Conservation (phyloP, 495 filamentous ascomycete genomes). For the Chaetomium fimeti region DNA sequence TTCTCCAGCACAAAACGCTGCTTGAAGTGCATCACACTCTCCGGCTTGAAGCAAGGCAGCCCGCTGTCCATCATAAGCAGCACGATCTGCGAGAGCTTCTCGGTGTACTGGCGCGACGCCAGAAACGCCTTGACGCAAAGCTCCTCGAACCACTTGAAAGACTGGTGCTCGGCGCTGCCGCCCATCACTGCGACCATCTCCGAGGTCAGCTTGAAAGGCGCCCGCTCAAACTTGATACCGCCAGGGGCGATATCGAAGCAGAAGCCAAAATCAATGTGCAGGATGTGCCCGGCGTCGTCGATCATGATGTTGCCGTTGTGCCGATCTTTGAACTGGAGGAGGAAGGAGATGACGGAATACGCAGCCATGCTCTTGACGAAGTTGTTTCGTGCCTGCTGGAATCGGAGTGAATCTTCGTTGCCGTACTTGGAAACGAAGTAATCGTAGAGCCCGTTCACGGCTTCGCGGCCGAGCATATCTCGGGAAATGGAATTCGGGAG, state of each 20-base stretch:
- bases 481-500: constrained; percentile 95
- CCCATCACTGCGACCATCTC: constrained; percentile 99
- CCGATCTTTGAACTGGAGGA: constrained; percentile 97
- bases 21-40: constrained; percentile 87
- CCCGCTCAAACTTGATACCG: constrained; percentile 93
- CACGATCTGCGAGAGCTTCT: constrained; percentile 85
- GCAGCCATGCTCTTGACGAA: constrained; percentile 99
- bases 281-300: constrained; percentile 92
- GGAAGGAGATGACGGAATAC: constrained; percentile 97
- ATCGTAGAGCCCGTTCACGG: constrained; percentile 96
- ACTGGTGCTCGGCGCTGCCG: constrained; percentile 74
- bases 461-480: constrained; percentile 97
- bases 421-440: constrained; percentile 98
- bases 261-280: constrained; percentile 99
- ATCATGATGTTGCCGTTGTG: constrained; percentile 99
- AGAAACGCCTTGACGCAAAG: constrained; percentile 94
- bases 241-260: constrained; percentile 99
- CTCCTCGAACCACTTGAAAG: constrained; percentile 95
- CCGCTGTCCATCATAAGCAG: constrained; percentile 94
- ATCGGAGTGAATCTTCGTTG: constrained; percentile 86
- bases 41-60: constrained; percentile 96
- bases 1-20: constrained; percentile 93
- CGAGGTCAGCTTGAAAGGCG: constrained; percentile 94
- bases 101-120: constrained; percentile 79
- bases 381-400: constrained; percentile 93